Base-by-base conservation (phyloP, 257 asterid species). In the Leonotis leonurus region DNA sequence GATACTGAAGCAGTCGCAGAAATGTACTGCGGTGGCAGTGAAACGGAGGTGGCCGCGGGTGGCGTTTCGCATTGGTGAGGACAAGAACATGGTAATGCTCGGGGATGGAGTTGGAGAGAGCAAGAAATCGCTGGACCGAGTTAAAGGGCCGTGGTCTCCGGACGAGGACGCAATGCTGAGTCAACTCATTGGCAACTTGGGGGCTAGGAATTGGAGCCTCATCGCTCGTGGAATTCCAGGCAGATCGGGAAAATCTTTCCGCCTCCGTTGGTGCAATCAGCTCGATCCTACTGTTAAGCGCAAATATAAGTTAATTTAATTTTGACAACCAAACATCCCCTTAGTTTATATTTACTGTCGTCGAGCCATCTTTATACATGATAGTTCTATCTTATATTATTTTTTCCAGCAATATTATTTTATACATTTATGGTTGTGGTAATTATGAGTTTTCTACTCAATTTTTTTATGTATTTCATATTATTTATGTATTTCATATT, bases 241-340 rank as follows among this genome's bases (percentile, higher is more conserved):
- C 22, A 77, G 96, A 77, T 81, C 94, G 55, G 97, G 97, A 2
- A 90, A 90, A 58, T 90, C 97, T 17, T 90, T 96, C 73, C 91
- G 96, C 55, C 87, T 90, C 11, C 84, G 98, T 1, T 90, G 96
- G 98, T 90, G 96, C 67, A 90, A 90, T 78, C 97, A 90, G 82
- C 96, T 90, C 45, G 91, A 90, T 56, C 98, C 93, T 11, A 60
- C 94, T 37, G 85, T 88, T 24, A 79, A 83, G 56, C 95, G 89
- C 81, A 85, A 84, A 45, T 17, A 0, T 54, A 18, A 14, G 35
- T 6, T n/a, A n/a, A 3, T 50, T 29, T 25, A 48, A 10, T 55
- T 61, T n/a, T n/a, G n/a, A n/a, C n/a, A n/a, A n/a, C n/a, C n/a
- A n/a, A n/a, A n/a, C n/a, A n/a, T n/a, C n/a, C n/a, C n/a, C n/a